Evolutionary conservation across 2,329 filamentous ascomycete species (phyloP).

Genomic region (Fusarium austroafricanum): DNA sequence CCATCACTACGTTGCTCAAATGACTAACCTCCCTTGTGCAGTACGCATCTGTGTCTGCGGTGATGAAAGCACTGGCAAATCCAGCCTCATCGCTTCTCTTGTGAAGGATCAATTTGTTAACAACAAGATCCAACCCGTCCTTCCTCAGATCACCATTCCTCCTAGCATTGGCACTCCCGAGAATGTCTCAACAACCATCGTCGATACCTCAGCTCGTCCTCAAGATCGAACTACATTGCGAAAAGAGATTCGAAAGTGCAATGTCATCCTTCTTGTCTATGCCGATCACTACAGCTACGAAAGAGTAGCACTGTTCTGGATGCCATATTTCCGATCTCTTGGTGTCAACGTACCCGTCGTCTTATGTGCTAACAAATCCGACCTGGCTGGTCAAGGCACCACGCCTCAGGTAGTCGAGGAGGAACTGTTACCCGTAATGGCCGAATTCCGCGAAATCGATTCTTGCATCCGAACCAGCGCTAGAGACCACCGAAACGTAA

Average conservation of each 20-base stretch:
- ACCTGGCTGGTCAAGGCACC: conserved; percentile 78
- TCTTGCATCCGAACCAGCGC: conserved; percentile 96
- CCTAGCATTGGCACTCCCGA: conserved; percentile 93
- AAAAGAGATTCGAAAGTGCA: conserved; percentile 95
- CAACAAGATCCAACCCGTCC: conserved; percentile 92
- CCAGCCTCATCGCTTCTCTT: conserved; percentile 90
- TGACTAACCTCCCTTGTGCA: conserved; percentile 41
- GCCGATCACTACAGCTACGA: conserved; percentile 99
- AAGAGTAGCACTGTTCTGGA: conserved; percentile 95
- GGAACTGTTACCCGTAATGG: conserved; percentile 98
- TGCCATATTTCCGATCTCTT: conserved; percentile 96
- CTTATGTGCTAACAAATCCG: conserved; percentile 97
- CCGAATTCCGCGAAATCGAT: conserved; percentile 98
- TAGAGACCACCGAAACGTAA: conserved; percentile 91
- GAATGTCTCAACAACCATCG: conserved; percentile 96
- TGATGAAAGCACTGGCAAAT: conserved; percentile 95
- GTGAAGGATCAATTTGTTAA: conserved; percentile 98
- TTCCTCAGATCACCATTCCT: conserved; percentile 94
- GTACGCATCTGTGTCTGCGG: conserved; percentile 97
- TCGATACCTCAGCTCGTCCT: conserved; percentile 95
- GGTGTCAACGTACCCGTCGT: conserved; percentile 99
- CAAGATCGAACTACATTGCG: conserved; percentile 91
- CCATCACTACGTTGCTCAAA: background rate
- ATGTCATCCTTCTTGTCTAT: conserved; percentile 96
- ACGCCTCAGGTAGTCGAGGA: conserved; percentile 91